Conservation (phyloP, 345 rosid genomes). For the Syzygium aqueum region DNA sequence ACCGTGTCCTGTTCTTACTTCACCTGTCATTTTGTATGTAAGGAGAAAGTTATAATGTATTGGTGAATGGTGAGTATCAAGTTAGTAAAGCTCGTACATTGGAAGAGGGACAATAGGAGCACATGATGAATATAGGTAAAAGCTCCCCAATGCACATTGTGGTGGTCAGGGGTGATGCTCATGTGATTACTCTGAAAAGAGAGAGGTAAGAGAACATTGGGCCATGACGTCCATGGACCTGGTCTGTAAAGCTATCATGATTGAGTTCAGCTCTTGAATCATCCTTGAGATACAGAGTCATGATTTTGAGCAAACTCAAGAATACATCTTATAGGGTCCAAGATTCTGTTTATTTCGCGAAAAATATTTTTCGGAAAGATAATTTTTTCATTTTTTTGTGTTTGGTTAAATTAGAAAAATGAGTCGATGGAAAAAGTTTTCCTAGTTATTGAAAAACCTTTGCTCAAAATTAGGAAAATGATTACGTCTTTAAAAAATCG, state of each 20-base stretch:
- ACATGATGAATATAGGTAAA: neutral
- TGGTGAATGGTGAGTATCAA: neutral
- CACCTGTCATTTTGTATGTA: neutral
- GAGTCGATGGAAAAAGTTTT: too few relatives aligned
- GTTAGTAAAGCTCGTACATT: neutral
- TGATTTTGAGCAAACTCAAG: neutral
- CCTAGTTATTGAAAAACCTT: too few relatives aligned
- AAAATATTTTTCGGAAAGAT: too few relatives aligned
- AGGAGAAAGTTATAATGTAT: neutral
- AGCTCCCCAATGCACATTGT: neutral
- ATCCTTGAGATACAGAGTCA: neutral
- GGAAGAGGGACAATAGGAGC: neutral
- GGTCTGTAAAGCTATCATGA: neutral
- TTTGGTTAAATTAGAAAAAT: too few relatives aligned
- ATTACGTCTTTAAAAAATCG: too few relatives aligned
- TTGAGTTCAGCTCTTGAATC: neutral
- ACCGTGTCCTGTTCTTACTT: neutral
- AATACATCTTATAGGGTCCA: neutral
- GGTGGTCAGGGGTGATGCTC: neutral
- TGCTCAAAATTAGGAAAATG: too few relatives aligned
- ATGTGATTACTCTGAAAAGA: neutral
- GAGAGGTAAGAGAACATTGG: neutral
- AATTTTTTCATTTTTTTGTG: too few relatives aligned
- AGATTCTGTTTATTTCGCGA: too few relatives aligned
- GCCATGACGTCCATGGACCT: neutral